Conservation (phyloP, 345 rosid species). For the Eutrema heterophyllum region DNA sequence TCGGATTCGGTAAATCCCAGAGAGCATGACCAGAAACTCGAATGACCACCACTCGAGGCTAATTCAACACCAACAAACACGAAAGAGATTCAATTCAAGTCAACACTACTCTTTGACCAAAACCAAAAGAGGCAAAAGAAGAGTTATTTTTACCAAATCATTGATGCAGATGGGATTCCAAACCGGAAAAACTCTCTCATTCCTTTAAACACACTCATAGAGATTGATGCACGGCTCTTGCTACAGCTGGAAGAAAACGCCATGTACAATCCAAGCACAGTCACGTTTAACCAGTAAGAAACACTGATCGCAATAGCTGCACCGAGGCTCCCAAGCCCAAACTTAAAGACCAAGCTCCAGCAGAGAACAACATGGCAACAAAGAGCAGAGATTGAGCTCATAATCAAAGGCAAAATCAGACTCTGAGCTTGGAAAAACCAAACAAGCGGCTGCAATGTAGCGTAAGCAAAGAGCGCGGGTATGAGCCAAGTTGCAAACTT, state of each 20-base stretch:
- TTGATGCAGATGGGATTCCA: constrained; percentile 63
- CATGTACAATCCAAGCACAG: constrained; percentile 45
- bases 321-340: constrained; percentile 38
- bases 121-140: neutral
- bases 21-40: constrained; percentile 65
- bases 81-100: neutral
- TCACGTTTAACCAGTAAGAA: constrained; percentile 51
- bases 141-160: constrained; percentile 54
- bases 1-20: constrained; percentile 75
- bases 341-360: constrained; percentile 49
- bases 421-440: constrained; percentile 55
- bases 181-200: constrained; percentile 53
- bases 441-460: constrained; percentile 48
- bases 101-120: neutral
- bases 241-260: constrained; percentile 40
- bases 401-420: constrained; percentile 47
- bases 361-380: constrained; percentile 45
- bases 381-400: constrained; percentile 42
- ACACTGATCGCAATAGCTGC: constrained; percentile 44
- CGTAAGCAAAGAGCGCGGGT: constrained; percentile 56
- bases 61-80: constrained; percentile 3
- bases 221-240: constrained; percentile 37
- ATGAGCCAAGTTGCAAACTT: constrained; percentile 48
- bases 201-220: constrained; percentile 44
- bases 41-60: constrained; percentile 98